phyloP scores from a whole-genome alignment of 192 early-diverging fungal species.

The Cladochytrium replicatum region DNA sequence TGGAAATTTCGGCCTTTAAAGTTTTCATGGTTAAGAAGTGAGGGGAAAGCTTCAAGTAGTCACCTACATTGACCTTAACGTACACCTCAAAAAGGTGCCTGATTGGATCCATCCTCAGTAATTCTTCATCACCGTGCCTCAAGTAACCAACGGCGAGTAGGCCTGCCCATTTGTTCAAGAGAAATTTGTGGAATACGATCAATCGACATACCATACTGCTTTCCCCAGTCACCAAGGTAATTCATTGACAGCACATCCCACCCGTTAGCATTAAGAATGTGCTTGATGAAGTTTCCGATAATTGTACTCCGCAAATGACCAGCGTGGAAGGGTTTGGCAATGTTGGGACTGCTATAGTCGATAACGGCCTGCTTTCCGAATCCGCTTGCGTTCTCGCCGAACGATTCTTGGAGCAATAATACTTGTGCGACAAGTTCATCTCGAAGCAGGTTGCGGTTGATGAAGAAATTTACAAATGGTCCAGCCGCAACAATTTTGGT shows the following conservation, averaged over 20 bases:
- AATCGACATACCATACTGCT: conserved; percentile 76
- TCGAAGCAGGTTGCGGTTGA: conserved; percentile 12
- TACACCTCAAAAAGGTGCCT: conserved; percentile 89
- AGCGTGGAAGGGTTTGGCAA: conserved; percentile 97
- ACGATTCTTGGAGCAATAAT: conserved; percentile 8
- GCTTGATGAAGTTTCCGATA: conserved; percentile 86
- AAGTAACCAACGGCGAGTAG: conserved; percentile 83
- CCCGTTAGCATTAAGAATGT: conserved; percentile 74
- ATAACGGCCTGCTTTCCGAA: conserved; percentile 70
- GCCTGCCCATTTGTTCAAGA: conserved; percentile 32
- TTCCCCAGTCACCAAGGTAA: conserved; percentile 99
- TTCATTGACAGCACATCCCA: conserved; percentile 90
- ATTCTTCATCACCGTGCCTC: conserved; percentile 70
- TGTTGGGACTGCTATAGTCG: conserved; percentile 94
- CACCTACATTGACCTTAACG: conserved; percentile 65
- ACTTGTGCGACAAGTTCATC: conserved; percentile 19
- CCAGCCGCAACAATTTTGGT: conserved; percentile 8
- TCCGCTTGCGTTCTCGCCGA: conserved; percentile 15
- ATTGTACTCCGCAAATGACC: conserved; percentile 97
- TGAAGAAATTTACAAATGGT: conserved; percentile 18
- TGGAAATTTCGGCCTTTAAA: no score
- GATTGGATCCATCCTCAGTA: conserved; percentile 72
- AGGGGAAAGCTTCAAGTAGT: background rate
- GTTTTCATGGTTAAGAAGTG: background rate
- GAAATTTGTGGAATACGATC: conserved; percentile 4